Evolutionary conservation across 1,284 basidiomycete species (phyloP), one percentile per base, ranked within the genome.

Genomic region (Moesziomyces antarcticus): DNA sequence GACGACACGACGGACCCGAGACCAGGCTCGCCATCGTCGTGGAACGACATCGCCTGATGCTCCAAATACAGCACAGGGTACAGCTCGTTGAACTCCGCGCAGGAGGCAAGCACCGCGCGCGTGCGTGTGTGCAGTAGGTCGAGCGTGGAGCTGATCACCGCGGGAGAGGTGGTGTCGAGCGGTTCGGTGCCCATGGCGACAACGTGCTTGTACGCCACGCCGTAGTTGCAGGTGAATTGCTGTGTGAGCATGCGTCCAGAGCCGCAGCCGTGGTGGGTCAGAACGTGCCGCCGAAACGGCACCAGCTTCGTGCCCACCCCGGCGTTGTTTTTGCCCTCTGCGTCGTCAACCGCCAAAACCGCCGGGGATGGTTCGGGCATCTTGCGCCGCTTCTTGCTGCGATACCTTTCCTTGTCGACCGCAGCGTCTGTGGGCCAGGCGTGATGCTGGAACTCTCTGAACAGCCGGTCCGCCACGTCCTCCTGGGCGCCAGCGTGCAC

Each of bases 11-110:
- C 43, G 0, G 77, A 57, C 0, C 77, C 77, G 0, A 78, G 42
- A 3, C 77, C 77, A 0, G 77, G 75, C 33, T 78, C 75, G 13
- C 77, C 77, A 25, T 78, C 77, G 55, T 78, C 77, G 55, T 78
- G 77, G 35, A 54, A 78, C 3, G 53, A 60, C 77, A 78, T 78
- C 30, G 56, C 55, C 41, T 78, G 76, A 18, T 62, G 56, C 11
- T 68, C 52, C 3, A 75, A 55, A 42, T 78, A 78, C 1, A 64
- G 55, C 18, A 75, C 73, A 0, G 75, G 75, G 53, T 78, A 78
- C 20, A 78, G 57, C 52, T 78, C 77, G 65, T 78, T 78, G 44
- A 78, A 78, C 18, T 41, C 44, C 4, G 46, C 14, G n/a, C n/a
- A 16, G 1, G 18, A 5, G 0, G 60, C 6, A 2, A 67, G 35